Evolutionary conservation across 169 alveolate genomes (phyloP).

Genomic region (Plasmodium knowlesi): DNA sequence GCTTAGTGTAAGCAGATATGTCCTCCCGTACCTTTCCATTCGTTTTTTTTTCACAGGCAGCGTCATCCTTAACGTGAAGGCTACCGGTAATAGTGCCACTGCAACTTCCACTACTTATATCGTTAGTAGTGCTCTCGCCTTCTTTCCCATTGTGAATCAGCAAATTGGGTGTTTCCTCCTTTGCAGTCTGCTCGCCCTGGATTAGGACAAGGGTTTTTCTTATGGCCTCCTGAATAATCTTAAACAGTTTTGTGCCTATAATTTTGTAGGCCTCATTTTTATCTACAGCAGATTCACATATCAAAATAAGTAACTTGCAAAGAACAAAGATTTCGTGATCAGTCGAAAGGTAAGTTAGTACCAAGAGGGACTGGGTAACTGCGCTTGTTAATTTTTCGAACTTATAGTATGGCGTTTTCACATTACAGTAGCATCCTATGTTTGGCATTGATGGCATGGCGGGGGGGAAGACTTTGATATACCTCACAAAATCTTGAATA

Average conservation of each 20-base stretch:
- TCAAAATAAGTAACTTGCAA: slow-evolving; percentile 79
- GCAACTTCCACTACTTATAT: not conserved
- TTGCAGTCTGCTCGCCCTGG: not conserved
- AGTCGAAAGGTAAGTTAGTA: slow-evolving; percentile 80
- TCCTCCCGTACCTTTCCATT: not conserved
- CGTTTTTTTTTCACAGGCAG: not conserved
- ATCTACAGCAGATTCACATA: slow-evolving; percentile 79
- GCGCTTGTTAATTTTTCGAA: slow-evolving; percentile 67
- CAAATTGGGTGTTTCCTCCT: not conserved
- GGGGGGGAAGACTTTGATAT: slow-evolving; percentile 28
- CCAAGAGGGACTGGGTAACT: slow-evolving; percentile 79
- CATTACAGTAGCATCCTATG: slow-evolving; percentile 19
- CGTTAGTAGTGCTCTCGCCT: not conserved
- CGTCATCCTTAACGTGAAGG: not conserved
- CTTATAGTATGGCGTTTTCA: slow-evolving; percentile 63
- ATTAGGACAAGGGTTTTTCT: not conserved
- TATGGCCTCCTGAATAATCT: slow-evolving; percentile 75
- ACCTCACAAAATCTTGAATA: slow-evolving; percentile 53
- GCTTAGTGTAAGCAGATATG: not conserved
- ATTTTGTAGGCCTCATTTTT: slow-evolving; percentile 80
- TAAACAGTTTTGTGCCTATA: slow-evolving; percentile 79
- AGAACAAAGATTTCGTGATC: slow-evolving; percentile 81
- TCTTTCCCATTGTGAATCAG: not conserved
- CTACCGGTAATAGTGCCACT: not conserved
- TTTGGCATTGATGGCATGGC: slow-evolving; percentile 12